Evolutionary conservation across 768 basidiomycete genomes (phyloP).

Genomic region (Leccinum ochraceum): DNA sequence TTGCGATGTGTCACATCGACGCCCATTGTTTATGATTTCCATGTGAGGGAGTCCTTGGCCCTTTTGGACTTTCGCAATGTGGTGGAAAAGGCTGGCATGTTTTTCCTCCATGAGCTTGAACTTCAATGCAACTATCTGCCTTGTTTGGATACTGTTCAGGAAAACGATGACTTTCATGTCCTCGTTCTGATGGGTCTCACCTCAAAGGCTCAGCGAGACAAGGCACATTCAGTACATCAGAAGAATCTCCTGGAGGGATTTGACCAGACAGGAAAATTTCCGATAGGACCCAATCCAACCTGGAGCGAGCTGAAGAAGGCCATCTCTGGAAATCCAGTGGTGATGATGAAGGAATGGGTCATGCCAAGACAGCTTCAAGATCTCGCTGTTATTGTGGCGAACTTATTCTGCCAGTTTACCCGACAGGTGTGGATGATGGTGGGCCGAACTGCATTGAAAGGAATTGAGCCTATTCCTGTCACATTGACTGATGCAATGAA

Average conservation of each 20-base stretch:
- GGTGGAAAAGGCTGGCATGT: neutral
- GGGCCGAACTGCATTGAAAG: neutral
- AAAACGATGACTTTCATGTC: no score
- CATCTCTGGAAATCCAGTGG: no score
- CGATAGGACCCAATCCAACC: no score
- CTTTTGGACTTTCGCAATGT: neutral
- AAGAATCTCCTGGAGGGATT: no score
- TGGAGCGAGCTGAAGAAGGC: no score
- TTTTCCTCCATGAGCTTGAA: constrained; percentile 1
- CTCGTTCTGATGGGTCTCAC: no score
- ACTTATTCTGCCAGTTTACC: neutral
- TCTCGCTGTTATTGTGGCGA: neutral
- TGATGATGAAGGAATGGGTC: no score
- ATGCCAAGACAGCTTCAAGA: neutral
- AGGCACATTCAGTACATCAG: no score
- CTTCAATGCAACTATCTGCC: no score
- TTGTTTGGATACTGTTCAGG: no score
- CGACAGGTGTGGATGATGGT: constrained; percentile 3
- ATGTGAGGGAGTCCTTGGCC: constrained; percentile 3
- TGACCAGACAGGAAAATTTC: no score
- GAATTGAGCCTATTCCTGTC: neutral
- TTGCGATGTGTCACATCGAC: neutral
- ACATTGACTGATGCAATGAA: constrained; percentile 8
- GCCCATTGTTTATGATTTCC: neutral
- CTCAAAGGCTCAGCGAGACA: no score